Conservation (phyloP, 148 eudicot genomes). For the Bassia scoparia region DNA sequence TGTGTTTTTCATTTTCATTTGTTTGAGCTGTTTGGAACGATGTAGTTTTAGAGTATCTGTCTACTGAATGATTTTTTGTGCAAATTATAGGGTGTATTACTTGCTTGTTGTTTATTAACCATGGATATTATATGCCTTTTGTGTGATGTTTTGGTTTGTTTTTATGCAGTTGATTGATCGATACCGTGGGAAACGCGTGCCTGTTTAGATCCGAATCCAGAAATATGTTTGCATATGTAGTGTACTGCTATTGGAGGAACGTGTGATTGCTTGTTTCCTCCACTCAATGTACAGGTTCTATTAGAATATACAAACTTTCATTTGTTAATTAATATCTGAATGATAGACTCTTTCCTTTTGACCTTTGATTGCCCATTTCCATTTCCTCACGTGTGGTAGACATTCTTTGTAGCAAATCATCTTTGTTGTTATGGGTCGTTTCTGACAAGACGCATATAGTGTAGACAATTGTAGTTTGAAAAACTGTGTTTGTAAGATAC, state of each 20-base stretch:
- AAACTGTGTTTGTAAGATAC: background rate
- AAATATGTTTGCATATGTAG: slow-evolving; percentile 14
- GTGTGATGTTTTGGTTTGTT: slow-evolving; percentile 9
- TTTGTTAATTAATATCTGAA: background rate
- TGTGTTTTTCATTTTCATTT: background rate
- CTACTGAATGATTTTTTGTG: background rate
- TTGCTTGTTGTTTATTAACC: background rate
- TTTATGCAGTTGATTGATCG: slow-evolving; percentile 30
- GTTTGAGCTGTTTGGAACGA: background rate
- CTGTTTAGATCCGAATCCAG: slow-evolving; percentile 24
- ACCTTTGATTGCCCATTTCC: background rate
- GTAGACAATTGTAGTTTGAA: slow-evolving; percentile 7
- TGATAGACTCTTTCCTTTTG: background rate
- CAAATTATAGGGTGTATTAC: background rate
- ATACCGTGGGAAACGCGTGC: slow-evolving; percentile 36
- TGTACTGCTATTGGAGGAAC: slow-evolving; percentile 10
- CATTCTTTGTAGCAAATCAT: slow-evolving; percentile 11
- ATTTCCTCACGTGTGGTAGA: background rate
- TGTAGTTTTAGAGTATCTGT: background rate
- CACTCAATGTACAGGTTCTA: slow-evolving; percentile 27
- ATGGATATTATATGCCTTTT: background rate
- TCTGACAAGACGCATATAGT: slow-evolving; percentile 1
- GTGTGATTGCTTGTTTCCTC: slow-evolving; percentile 15
- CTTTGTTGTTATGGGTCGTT: background rate
- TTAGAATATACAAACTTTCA: slow-evolving; percentile 16